Conservation (phyloP, 208 protist species). For the Angomonas deanei region DNA sequence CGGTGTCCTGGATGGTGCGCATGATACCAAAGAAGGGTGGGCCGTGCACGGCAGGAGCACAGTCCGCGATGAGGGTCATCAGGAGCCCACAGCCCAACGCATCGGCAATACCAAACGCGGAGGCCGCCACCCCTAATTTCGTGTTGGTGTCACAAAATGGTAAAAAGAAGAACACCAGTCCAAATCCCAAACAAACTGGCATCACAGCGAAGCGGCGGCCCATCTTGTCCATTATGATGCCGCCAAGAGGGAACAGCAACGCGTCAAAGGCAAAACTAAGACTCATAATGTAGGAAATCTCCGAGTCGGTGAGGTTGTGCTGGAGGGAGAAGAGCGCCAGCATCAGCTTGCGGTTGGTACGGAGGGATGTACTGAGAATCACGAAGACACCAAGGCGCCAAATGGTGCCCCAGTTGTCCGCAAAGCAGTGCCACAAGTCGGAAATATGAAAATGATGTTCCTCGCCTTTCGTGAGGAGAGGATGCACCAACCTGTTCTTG, state of each 20-base stretch:
- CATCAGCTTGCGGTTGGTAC: conserved; percentile 78
- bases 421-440: conserved; percentile 37
- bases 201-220: conserved; percentile 61
- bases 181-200: conserved; percentile 43
- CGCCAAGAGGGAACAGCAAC: conserved; percentile 74
- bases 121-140: conserved; percentile 40
- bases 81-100: conserved; percentile 75
- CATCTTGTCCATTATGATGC: conserved; percentile 59
- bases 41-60: conserved; percentile 39
- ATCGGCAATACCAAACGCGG: conserved; percentile 60
- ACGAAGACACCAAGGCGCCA: conserved; percentile 79
- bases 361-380: conserved; percentile 54
- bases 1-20: conserved; percentile 71
- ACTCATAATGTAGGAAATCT: conserved; percentile 67
- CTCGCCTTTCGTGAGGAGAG: conserved; percentile 8
- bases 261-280: conserved; percentile 63
- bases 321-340: conserved; percentile 65
- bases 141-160: conserved; percentile 26
- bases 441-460: conserved; percentile 19
- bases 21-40: conserved; percentile 83
- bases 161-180: conserved; percentile 45
- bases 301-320: conserved; percentile 42
- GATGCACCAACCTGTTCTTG: conserved; percentile 7
- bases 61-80: conserved; percentile 76
- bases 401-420: conserved; percentile 54